These are phyloP conservation scores for Sclerotinia glacialis DNA, from an alignment of 2,329 filamentous ascomycete species.

Conservation along the genomic window DNA sequence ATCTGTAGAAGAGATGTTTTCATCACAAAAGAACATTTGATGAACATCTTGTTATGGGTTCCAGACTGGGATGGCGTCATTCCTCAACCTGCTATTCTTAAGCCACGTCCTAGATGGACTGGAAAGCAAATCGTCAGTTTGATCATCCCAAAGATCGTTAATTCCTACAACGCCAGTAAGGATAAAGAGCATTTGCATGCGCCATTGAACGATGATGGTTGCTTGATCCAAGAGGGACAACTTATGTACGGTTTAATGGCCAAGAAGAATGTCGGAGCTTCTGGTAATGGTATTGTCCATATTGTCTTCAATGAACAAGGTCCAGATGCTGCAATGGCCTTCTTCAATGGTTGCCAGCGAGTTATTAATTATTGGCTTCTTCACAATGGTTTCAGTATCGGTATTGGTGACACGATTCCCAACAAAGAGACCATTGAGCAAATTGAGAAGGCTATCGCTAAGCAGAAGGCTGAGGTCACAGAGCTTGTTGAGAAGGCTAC, in stretches of 20 bases:
- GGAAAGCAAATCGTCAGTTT: conserved; percentile 97
- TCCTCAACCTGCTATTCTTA: conserved; percentile 88
- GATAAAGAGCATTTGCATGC: conserved; percentile 49
- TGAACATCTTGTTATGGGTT: conserved; percentile 97
- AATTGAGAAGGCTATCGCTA: conserved; percentile 77
- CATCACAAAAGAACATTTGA: conserved; percentile 83
- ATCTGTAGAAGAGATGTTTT: conserved; percentile 91
- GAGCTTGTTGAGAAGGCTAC: conserved; percentile 75
- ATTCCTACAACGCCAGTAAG: conserved; percentile 66
- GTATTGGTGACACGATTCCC: conserved; percentile 96
- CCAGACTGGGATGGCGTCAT: conserved; percentile 96
- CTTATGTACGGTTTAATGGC: conserved; percentile 85
- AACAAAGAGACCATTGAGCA: conserved; percentile 79
- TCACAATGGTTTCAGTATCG: conserved; percentile 95
- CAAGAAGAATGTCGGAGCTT: conserved; percentile 93
- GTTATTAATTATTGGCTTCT: conserved; percentile 97
- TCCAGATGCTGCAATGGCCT: conserved; percentile 79
- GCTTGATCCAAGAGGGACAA: conserved; percentile 82
- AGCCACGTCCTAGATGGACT: conserved; percentile 90
- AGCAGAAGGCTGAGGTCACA: conserved; percentile 78
- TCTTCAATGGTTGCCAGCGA: conserved; percentile 93
- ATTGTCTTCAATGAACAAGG: conserved; percentile 96
- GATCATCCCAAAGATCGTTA: conserved; percentile 84
- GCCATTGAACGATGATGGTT: conserved; percentile 70
- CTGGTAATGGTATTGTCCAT: conserved; percentile 87